Evolutionary conservation across 441 rosid genomes (phyloP).

Genomic region (Dalechampia spathulata): DNA sequence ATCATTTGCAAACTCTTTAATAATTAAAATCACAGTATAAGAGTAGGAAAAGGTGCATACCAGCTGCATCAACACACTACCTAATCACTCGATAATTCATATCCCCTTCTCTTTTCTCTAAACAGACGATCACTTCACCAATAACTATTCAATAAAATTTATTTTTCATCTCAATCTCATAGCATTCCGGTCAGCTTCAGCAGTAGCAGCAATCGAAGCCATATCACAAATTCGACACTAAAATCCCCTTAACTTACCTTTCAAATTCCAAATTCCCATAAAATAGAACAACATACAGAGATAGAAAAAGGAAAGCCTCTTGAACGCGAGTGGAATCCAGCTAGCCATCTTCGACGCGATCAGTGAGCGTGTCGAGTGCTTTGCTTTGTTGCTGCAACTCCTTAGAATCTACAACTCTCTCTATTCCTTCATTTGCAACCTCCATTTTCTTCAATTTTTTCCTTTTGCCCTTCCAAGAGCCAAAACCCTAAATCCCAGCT

Average conservation of each 20-base stretch:
- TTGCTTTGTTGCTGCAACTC: conserved; percentile 93
- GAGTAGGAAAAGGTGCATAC: neutral
- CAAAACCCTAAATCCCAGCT: conserved; percentile 19
- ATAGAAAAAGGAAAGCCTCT: conserved; percentile 34
- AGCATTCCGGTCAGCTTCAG: conserved; percentile 79
- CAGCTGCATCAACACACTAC: neutral
- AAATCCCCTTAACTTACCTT: neutral
- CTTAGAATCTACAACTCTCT: conserved; percentile 61
- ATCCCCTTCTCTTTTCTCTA: neutral
- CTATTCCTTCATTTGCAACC: conserved; percentile 54
- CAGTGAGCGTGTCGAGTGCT: conserved; percentile 85
- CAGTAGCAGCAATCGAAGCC: conserved; percentile 91
- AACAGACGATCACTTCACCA: neutral
- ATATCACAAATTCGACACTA: neutral
- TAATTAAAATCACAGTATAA: too few species aligned
- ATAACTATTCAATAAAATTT: too few species aligned
- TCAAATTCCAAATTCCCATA: too few species aligned
- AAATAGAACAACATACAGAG: too few species aligned
- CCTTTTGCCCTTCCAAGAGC: neutral
- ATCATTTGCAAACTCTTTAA: neutral
- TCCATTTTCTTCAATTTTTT: conserved; percentile 32
- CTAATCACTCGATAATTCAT: conserved; percentile 1
- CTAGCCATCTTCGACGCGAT: conserved; percentile 93
- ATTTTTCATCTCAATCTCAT: conserved; percentile 63
- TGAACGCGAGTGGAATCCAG: conserved; percentile 91